Evolutionary conservation across 345 rosid species (phyloP), one percentile per base, ranked within the genome.

Genomic region (Syzygium aromaticum): DNA sequence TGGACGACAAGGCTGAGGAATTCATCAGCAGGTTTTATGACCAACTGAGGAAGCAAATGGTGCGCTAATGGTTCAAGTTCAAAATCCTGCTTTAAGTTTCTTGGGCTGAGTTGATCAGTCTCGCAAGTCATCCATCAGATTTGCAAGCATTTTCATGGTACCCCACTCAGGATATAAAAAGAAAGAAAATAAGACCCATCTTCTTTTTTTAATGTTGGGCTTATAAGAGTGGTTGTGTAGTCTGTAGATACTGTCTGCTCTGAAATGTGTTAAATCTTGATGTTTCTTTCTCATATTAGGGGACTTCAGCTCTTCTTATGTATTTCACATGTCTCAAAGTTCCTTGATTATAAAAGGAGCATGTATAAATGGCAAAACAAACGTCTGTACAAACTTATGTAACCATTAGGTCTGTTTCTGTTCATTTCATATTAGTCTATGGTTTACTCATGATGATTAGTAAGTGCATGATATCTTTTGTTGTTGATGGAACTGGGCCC

Each of bases 11-110:
- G 14, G 88, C 88, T 1, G 88, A 87, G 86, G 88, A 84, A 27
- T 87, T 87, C 88, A 84, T 87, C 54, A 33, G 40, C 61, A 83
- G 86, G 80, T 87, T 87, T 53, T 52, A 86, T 40, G 88, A 86
- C 53, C 85, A 86, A 51, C 67, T 86, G 59, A 54, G 67, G 40
- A 59, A 16, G 67, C 67, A 86, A 84, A 77, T 73, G 49, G 80
- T 73, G 49, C 49, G 5, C 80, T 73, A 73, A 73, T 38, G 80
- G 49, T 19, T 23, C 49, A 40, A 73, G 80, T 38, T 38, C 0
- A 38, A 38, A 30, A 38, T 73, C 25, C 49, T 5, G 14, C 80
- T 19, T 38, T 10, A 73, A 38, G 80, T 73, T 67, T 73, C 80
- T 8, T 38, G 46, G 14, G 23, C 5, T 22, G 80, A 19, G 14